Base-by-base conservation (phyloP, 495 filamentous ascomycete genomes). In the Aspergillus conjunctus region DNA sequence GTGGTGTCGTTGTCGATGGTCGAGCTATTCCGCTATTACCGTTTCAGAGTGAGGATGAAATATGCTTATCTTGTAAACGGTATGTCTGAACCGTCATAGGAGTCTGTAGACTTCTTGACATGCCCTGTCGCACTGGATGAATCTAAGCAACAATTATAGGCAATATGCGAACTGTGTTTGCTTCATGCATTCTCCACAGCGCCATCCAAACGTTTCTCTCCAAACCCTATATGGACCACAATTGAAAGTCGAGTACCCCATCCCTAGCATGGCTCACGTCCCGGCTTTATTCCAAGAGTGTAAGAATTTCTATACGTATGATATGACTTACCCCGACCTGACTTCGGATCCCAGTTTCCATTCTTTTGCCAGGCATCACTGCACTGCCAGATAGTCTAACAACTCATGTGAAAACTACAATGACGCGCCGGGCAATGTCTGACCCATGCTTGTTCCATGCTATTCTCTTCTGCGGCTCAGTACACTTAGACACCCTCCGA, bases 361-460 rank as follows among this genome's bases (percentile, higher is more conserved):
- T 26, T 26, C 26, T 26, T 26, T 26, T 26, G 26, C 26, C 26
- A 5, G 26, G 26, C 2, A 26, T 26, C 5, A 26, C 18, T 18
- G 11, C 50, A 2, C 14, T 52, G 12, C 52, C 52, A 43, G 21
- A 33, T 20, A 60, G 57, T 32, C 50, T 60, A 18, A 30, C 57
- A 18, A 15, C n/a, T 6, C 48, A 52, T 30, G 15, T 60, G 5
- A 49, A 39, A 12, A 53, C 48, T 3, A 31, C 20, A 3, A 44
- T 32, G 57, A 44, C 53, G 15, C 48, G 15, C 21, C 50, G 26
- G 9, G 57, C 57, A 3, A 52, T 60, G 48, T 10, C 34, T 7
- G 57, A 60, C 44, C 33, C 57, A n/a, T 60, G 57, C 18, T 21
- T 60, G 10, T 60, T 60, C 49, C 57, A 60, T 39, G 34, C 48